These are phyloP conservation scores for Chalciporus sphaerocephalus DNA, from an alignment of 768 basidiomycete species.

Conservation along the genomic window DNA sequence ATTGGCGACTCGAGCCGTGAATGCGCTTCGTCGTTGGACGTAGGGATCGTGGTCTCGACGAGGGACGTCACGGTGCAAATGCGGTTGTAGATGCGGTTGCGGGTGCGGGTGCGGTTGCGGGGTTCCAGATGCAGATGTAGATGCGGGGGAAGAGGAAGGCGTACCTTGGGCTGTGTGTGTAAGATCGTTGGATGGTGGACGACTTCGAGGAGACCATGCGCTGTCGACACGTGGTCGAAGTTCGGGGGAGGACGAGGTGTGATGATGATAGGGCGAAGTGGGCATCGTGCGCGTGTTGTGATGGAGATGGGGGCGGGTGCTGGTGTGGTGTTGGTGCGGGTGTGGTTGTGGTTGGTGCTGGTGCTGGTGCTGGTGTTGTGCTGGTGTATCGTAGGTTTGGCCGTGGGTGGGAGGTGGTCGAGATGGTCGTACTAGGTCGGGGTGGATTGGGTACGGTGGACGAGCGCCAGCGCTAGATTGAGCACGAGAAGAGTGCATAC, in stretches of 20 bases:
- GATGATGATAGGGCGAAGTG: conserved; percentile 13
- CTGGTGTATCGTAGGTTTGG: conserved; percentile 3
- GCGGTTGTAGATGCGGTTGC: not conserved
- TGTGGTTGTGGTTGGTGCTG: not conserved
- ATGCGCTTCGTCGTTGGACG: conserved; percentile 9
- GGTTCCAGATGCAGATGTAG: conserved; percentile 1
- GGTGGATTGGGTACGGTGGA: not conserved
- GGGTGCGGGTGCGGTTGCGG: not conserved
- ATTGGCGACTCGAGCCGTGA: conserved; percentile 14
- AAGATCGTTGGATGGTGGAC: conserved; percentile 14
- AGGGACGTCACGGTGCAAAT: conserved; percentile 5
- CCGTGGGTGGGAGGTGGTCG: conserved; percentile 4
- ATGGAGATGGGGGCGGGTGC: conserved; percentile 2
- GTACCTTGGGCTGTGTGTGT: not conserved
- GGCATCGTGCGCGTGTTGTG: conserved; percentile 10
- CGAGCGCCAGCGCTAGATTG: conserved; percentile 3
- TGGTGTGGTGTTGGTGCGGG: too few relatives aligned
- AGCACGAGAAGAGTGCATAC: too few relatives aligned
- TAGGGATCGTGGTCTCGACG: conserved; percentile 12
- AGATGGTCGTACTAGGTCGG: conserved; percentile 9
- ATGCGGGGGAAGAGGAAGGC: not conserved
- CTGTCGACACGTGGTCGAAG: conserved; percentile 18
- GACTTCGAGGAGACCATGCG: conserved; percentile 23
- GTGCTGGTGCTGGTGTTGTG: not conserved
- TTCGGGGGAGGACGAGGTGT: conserved; percentile 25